Conservation (phyloP, 106 monocot genomes). For the Apostasia ramifera region DNA sequence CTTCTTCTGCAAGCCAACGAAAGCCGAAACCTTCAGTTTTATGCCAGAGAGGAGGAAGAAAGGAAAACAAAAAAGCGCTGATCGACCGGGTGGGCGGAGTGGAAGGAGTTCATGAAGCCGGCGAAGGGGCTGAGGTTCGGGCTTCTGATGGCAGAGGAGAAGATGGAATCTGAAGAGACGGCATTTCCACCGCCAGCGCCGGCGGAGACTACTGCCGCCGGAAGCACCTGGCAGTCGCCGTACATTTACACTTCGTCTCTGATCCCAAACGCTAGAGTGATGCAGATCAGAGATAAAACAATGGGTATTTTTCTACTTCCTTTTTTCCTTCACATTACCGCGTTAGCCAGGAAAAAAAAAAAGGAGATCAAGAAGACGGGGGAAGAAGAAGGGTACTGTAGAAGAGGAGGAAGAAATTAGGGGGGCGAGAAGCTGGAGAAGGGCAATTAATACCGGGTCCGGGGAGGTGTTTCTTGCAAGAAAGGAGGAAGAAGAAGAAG, state of each 20-base stretch:
- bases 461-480: background rate
- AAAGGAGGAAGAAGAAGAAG: background rate
- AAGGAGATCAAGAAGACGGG: background rate
- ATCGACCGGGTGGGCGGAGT: slow-evolving; percentile 45
- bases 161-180: slow-evolving; percentile 47
- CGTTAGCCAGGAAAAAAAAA: background rate
- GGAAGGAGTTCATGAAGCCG: slow-evolving; percentile 51
- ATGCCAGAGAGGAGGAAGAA: background rate
- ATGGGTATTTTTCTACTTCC: too few relatives aligned
- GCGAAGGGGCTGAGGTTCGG: slow-evolving; percentile 39
- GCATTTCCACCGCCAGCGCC: slow-evolving; percentile 15
- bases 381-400: background rate
- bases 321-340: background rate
- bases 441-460: background rate
- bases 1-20: slow-evolving; percentile 53
- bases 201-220: slow-evolving; percentile 28
- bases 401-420: background rate
- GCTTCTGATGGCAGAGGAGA: slow-evolving; percentile 47
- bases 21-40: background rate
- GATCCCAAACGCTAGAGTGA: too few relatives aligned
- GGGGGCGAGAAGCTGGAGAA: background rate
- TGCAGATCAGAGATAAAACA: too few relatives aligned
- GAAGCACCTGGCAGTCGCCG: slow-evolving; percentile 27
- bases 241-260: background rate
- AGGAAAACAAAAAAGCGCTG: background rate